These are phyloP conservation scores for Cladosporium oxysporum DNA, from an alignment of 2,329 filamentous ascomycete genomes.

Conservation along the genomic window DNA sequence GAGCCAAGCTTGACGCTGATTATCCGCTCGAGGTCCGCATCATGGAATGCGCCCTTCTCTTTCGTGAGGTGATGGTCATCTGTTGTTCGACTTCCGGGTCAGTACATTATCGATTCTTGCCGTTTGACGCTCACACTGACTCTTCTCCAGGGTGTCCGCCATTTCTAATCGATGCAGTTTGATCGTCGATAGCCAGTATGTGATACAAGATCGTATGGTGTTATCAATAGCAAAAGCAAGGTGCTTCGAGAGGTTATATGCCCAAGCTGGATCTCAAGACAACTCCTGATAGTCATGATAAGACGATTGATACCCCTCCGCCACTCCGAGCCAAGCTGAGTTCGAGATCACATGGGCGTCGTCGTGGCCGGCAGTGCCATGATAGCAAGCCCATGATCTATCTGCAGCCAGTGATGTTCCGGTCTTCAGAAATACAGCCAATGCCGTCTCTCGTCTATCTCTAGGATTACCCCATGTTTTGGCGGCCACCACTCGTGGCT, in stretches of 20 bases:
- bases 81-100: background rate
- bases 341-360: background rate
- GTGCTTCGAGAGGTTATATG: background rate
- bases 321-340: background rate
- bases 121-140: background rate
- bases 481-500: background rate
- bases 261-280: background rate
- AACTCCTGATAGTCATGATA: background rate
- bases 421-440: background rate
- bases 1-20: background rate
- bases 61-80: background rate
- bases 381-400: background rate
- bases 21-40: background rate
- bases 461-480: background rate
- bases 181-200: background rate
- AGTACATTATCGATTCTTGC: background rate
- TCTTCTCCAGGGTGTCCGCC: background rate
- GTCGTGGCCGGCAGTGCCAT: background rate
- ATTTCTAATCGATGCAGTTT: background rate
- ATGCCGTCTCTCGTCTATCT: background rate
- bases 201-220: background rate
- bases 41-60: background rate
- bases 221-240: background rate
- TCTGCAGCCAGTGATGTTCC: background rate
- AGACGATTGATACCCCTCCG: slow-evolving; percentile 4